phyloP scores from a whole-genome alignment of 257 asterid genomes.

The Gentiana straminea region DNA sequence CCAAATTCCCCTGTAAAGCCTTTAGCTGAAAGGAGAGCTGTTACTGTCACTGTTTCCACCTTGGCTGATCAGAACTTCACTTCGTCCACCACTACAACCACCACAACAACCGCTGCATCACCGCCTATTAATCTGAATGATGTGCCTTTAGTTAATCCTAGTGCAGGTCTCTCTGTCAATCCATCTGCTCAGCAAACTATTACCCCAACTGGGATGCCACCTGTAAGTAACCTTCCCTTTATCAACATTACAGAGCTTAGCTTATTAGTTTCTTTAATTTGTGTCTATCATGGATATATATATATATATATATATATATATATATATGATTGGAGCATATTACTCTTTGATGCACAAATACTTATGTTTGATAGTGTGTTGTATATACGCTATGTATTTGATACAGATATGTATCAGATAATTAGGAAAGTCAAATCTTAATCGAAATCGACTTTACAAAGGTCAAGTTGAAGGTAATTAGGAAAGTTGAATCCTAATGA shows the following conservation, averaged over 20 bases:
- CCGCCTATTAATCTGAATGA: constrained; percentile 41
- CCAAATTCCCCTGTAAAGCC: constrained; percentile 70
- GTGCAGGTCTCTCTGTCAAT: constrained; percentile 10
- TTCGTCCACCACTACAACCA: constrained; percentile 11
- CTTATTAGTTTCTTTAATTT: neutral
- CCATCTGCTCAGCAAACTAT: constrained; percentile 13
- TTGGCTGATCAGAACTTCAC: constrained; percentile 22
- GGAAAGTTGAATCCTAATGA: too few species aligned
- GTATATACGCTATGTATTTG: too few species aligned
- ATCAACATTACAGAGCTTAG: neutral
- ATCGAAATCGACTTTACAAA: too few species aligned
- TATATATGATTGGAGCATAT: too few species aligned
- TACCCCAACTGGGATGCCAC: constrained; percentile 18
- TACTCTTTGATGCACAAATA: too few species aligned
- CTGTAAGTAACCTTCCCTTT: constrained; percentile 21
- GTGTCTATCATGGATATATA: too few species aligned
- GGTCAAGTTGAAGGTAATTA: too few species aligned
- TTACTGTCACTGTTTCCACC: constrained; percentile 49
- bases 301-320: too few species aligned
- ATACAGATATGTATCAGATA: too few species aligned
- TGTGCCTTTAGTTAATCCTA: constrained; percentile 20
- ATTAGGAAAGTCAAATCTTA: too few species aligned
- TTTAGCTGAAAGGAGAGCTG: constrained; percentile 63
- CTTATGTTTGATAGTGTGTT: too few species aligned
- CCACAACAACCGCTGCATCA: constrained; percentile 9